These are phyloP conservation scores for Bonnemaisonia californica DNA, from an alignment of 31 red algal species.

Conservation along the genomic window DNA sequence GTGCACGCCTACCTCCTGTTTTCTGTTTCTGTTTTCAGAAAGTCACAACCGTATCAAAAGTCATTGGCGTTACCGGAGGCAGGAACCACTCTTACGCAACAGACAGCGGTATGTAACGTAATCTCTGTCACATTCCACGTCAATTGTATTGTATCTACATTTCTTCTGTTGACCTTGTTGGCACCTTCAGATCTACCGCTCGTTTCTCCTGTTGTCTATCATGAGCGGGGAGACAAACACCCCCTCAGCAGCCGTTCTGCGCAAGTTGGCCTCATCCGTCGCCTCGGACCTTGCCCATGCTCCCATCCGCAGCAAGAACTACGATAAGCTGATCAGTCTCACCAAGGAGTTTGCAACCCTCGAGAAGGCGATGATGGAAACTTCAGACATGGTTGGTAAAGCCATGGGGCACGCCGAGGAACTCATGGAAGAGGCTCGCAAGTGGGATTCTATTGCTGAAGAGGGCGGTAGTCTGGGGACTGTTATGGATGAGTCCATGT, in stretches of 20 bases:
- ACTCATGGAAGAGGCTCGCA: conserved; percentile 25
- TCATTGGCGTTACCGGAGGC: no score
- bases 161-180: no score
- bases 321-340: conserved; percentile 11
- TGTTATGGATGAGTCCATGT: conserved; percentile 26
- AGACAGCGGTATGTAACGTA: no score
- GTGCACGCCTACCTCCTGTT: no score
- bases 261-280: conserved; percentile 7
- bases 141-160: no score
- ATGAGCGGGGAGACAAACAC: background rate
- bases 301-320: conserved; percentile 7
- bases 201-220: no score
- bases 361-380: conserved; percentile 27
- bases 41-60: no score
- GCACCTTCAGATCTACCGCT: no score
- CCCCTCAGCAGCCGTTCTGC: conserved; percentile 36
- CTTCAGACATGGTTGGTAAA: conserved; percentile 11
- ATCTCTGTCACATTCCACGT: no score
- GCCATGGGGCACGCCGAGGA: conserved; percentile 21
- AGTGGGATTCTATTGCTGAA: conserved; percentile 22
- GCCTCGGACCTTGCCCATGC: conserved; percentile 35
- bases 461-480: conserved; percentile 7
- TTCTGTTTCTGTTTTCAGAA: no score
- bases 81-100: no score
- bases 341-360: conserved; percentile 5